phyloP scores from a whole-genome alignment of 805 yeast genomes.

The Candida maltosa region DNA sequence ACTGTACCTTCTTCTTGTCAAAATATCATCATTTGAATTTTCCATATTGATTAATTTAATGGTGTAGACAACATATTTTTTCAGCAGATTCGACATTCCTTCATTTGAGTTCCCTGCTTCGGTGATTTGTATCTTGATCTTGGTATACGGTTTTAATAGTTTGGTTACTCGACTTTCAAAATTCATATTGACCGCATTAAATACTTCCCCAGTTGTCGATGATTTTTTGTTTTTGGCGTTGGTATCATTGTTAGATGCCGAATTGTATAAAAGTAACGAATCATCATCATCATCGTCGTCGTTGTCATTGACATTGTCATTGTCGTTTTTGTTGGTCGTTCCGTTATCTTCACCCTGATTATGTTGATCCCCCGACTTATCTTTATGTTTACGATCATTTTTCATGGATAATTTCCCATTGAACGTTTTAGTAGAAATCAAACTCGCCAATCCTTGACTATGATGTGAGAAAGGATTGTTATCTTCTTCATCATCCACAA shows the following conservation, averaged over 20 bases:
- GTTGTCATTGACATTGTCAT: background rate
- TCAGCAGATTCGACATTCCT: conserved; percentile 59
- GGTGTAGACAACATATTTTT: conserved; percentile 74
- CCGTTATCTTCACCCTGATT: background rate
- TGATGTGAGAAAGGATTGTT: conserved; percentile 28
- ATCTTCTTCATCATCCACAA: conserved; percentile 27
- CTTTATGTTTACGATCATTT: no score
- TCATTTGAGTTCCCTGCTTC: conserved; percentile 89
- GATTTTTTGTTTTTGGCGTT: background rate
- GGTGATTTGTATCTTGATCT: conserved; percentile 44
- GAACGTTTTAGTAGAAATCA: conserved; percentile 14
- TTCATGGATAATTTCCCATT: conserved; percentile 1
- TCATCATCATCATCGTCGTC: conserved; percentile 21
- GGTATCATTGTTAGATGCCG: conserved; percentile 11
- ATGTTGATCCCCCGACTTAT: background rate
- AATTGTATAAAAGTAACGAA: conserved; percentile 26
- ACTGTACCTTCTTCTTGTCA: conserved; percentile 77
- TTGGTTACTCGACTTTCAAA: conserved; percentile 35
- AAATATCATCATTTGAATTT: conserved; percentile 44
- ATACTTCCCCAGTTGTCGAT: conserved; percentile 11
- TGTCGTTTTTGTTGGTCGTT: background rate
- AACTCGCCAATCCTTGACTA: conserved; percentile 22
- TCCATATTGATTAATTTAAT: conserved; percentile 53
- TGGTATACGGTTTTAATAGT: conserved; percentile 26
- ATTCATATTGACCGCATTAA: conserved; percentile 27